A percentile compares a stretch with the other conserved stretches of the same genome.
These are phyloP conservation scores for Gleditsia sinensis DNA, from an alignment of 306 rosid species.

Conservation along the genomic window DNA sequence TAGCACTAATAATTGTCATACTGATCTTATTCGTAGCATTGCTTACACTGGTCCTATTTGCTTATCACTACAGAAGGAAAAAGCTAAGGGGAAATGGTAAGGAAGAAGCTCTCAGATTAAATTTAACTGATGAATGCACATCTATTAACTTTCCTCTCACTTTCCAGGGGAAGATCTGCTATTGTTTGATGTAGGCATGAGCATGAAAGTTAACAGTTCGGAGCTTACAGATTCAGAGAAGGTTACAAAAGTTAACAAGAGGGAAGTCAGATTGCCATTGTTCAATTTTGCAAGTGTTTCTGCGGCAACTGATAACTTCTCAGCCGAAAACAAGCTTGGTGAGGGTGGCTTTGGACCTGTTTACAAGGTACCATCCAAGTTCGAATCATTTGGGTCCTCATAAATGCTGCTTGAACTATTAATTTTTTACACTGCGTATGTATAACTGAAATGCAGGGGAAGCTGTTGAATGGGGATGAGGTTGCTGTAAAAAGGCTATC, in stretches of 20 bases:
- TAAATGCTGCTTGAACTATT: background rate
- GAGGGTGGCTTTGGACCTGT: constrained; percentile 57
- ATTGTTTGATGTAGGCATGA: constrained; percentile 33
- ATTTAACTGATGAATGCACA: too few species aligned
- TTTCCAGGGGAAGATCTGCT: constrained; percentile 39
- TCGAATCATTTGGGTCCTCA: background rate
- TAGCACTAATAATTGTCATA: background rate
- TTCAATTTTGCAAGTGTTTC: constrained; percentile 48
- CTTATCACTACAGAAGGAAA: constrained; percentile 3
- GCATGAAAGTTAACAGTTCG: background rate
- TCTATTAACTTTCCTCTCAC: background rate
- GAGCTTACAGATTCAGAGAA: background rate
- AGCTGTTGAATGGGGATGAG: constrained; percentile 33
- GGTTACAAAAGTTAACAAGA: background rate
- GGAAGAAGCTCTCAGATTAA: background rate
- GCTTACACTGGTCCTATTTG: background rate
- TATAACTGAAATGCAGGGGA: too few species aligned
- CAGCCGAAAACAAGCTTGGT: constrained; percentile 40
- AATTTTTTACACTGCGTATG: too few species aligned
- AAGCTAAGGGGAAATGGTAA: constrained; percentile 7
- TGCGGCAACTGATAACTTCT: constrained; percentile 35
- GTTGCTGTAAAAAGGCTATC: constrained; percentile 46
- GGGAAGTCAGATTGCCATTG: constrained; percentile 42
- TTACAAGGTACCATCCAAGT: constrained; percentile 35
- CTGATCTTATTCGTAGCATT: background rate